These are phyloP conservation scores for Oryza glumipatula DNA, from an alignment of 176 grass and related monocot genomes.

Conservation along the genomic window DNA sequence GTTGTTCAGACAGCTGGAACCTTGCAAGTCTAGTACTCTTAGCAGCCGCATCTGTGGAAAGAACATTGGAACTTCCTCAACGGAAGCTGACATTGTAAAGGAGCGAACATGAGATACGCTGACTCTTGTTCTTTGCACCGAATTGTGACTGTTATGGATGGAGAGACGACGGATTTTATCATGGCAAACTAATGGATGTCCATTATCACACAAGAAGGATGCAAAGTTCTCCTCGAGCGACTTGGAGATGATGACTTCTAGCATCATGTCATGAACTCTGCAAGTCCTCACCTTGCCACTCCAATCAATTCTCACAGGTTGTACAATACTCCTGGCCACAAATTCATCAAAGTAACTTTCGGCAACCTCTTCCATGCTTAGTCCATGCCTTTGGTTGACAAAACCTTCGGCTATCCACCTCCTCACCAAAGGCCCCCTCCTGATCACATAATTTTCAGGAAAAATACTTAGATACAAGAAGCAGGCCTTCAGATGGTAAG, in stretches of 20 bases:
- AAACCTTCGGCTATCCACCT: slow-evolving; percentile 55
- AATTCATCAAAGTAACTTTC: neutral
- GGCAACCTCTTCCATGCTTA: slow-evolving; percentile 33
- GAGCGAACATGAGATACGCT: neutral
- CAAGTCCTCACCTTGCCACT: slow-evolving; percentile 41
- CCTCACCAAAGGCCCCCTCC: slow-evolving; percentile 26
- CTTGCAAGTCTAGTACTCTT: neutral
- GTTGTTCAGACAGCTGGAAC: neutral
- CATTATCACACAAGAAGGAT: neutral
- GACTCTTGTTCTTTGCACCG: neutral
- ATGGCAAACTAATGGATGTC: neutral
- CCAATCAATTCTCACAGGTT: neutral
- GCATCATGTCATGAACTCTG: slow-evolving; percentile 48
- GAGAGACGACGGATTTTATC: neutral
- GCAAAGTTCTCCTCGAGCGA: slow-evolving; percentile 51
- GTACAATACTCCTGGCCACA: neutral
- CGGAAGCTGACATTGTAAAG: neutral
- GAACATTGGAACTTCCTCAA: neutral
- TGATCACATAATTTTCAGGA: slow-evolving; percentile 31
- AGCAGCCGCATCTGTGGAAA: neutral
- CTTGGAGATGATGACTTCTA: slow-evolving; percentile 44
- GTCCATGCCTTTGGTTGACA: slow-evolving; percentile 32
- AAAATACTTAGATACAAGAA: slow-evolving; percentile 38
- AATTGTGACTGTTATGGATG: neutral
- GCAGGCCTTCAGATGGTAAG: slow-evolving; percentile 33